A percentile compares a stretch with the other conserved stretches of the same genome.
phyloP scores from a whole-genome alignment of 2,329 filamentous ascomycete genomes.

The Penicillium sp. region DNA sequence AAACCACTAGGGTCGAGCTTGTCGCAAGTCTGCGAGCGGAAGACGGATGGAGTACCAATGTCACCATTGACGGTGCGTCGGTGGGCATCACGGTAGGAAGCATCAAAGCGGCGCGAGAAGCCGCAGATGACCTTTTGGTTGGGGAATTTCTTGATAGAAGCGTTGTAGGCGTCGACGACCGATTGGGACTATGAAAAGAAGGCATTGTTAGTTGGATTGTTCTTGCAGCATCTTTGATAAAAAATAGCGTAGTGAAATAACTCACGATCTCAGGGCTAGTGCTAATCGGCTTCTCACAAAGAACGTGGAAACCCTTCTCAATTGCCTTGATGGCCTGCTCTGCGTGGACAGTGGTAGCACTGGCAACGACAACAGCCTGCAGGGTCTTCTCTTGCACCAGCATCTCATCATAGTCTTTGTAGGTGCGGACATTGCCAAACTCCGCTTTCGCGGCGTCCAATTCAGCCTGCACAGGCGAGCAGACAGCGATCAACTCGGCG shows the following conservation, averaged over 20 bases:
- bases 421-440: conserved; percentile 52
- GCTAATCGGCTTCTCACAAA: conserved; percentile 55
- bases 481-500: conserved; percentile 54
- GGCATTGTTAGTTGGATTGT: background rate
- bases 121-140: conserved; percentile 63
- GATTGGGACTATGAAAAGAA: conserved; percentile 53
- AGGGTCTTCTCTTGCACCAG: conserved; percentile 53
- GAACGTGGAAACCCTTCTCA: conserved; percentile 55
- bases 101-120: conserved; percentile 67
- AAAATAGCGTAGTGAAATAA: background rate
- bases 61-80: conserved; percentile 54
- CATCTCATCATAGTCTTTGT: conserved; percentile 59
- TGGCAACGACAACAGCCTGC: conserved; percentile 58
- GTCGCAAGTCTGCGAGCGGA: conserved; percentile 68
- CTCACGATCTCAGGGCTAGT: conserved; percentile 19
- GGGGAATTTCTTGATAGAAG: conserved; percentile 61
- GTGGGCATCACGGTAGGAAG: conserved; percentile 63
- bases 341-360: conserved; percentile 59
- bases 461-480: conserved; percentile 48
- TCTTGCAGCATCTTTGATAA: background rate
- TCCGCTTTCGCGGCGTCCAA: conserved; percentile 53
- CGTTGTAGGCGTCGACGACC: conserved; percentile 57
- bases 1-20: conserved; percentile 65
- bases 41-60: conserved; percentile 62
- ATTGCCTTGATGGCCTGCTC: conserved; percentile 62